Evolutionary conservation across 2,329 filamentous ascomycete genomes (phyloP).

Genomic region (Didymella pinodella): DNA sequence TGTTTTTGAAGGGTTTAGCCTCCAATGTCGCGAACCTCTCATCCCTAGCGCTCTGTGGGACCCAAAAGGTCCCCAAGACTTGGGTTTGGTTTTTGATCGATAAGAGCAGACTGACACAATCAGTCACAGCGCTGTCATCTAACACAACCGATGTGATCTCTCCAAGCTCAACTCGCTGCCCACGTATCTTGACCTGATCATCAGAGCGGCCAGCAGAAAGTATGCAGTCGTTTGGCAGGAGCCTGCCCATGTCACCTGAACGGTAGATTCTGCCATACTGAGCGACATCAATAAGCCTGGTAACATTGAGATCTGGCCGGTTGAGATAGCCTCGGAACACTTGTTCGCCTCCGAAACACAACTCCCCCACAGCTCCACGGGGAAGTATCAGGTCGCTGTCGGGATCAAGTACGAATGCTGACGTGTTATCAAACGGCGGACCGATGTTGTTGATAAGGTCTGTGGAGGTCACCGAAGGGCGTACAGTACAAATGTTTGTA

Average conservation of each 20-base stretch:
- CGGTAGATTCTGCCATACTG: constrained; percentile 77
- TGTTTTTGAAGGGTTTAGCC: constrained; percentile 40
- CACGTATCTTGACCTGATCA: constrained; percentile 82
- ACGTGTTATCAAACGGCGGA: constrained; percentile 76
- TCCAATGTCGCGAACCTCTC: constrained; percentile 52
- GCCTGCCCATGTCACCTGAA: constrained; percentile 81
- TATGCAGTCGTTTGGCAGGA: constrained; percentile 79
- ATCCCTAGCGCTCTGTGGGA: constrained; percentile 51
- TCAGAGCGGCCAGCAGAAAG: constrained; percentile 77
- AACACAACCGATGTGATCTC: constrained; percentile 75
- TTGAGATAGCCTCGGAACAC: constrained; percentile 78
- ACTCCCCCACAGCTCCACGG: constrained; percentile 76
- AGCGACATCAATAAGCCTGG: constrained; percentile 75
- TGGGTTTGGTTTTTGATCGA: constrained; percentile 57
- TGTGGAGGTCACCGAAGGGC: constrained; percentile 62
- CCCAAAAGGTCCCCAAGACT: constrained; percentile 72
- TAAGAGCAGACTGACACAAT: constrained; percentile 71
- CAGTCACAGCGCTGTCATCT: constrained; percentile 59
- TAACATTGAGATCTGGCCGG: constrained; percentile 65
- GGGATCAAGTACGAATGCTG: constrained; percentile 68
- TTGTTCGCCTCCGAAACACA: constrained; percentile 88
- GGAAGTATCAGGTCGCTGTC: constrained; percentile 60
- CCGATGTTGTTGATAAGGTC: constrained; percentile 81
- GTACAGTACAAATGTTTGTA: constrained; percentile 85
- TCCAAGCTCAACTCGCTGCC: constrained; percentile 78